A percentile compares a stretch with the other conserved stretches of the same genome.
Conservation (phyloP, 2,329 filamentous ascomycete species). For the Aspergillus pseudotamarii region DNA sequence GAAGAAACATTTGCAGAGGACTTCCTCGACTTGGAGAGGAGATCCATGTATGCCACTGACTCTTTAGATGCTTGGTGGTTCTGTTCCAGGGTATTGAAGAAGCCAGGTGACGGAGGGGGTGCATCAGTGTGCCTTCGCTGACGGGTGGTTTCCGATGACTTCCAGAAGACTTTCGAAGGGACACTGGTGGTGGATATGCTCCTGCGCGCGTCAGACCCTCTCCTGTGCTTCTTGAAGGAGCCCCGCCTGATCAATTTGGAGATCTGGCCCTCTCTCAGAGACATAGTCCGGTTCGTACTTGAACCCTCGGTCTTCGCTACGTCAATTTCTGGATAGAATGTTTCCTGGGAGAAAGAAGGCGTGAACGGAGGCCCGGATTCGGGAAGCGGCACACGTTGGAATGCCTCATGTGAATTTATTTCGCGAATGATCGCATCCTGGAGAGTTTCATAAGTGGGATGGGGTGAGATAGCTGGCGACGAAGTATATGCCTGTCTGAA, state of each 20-base stretch:
- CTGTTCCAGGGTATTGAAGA: constrained; percentile 28
- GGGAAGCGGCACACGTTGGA: constrained; percentile 37
- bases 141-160: constrained; percentile 21
- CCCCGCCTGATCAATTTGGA: constrained; percentile 34
- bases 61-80: constrained; percentile 18
- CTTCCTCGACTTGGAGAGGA: constrained; percentile 28
- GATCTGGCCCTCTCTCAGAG: constrained; percentile 35
- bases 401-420: constrained; percentile 49
- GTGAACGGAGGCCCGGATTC: constrained; percentile 37
- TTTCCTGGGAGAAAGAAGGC: constrained; percentile 29
- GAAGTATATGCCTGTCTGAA: constrained; percentile 43
- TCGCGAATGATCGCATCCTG: constrained; percentile 48
- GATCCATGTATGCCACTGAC: constrained; percentile 35
- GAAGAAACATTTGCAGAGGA: constrained; percentile 3
- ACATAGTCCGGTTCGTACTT: constrained; percentile 28
- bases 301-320: constrained; percentile 14
- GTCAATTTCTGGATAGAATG: constrained; percentile 22
- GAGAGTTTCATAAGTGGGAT: constrained; percentile 44
- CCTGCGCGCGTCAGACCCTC: constrained; percentile 30
- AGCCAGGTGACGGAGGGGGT: constrained; percentile 35
- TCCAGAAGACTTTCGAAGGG: constrained; percentile 24
- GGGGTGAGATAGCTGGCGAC: constrained; percentile 29
- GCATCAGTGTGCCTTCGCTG: constrained; percentile 46
- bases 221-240: constrained; percentile 34
- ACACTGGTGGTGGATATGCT: constrained; percentile 36